Base-by-base conservation (phyloP, 176 grass and related monocot species). In the Guadua angustifolia region DNA sequence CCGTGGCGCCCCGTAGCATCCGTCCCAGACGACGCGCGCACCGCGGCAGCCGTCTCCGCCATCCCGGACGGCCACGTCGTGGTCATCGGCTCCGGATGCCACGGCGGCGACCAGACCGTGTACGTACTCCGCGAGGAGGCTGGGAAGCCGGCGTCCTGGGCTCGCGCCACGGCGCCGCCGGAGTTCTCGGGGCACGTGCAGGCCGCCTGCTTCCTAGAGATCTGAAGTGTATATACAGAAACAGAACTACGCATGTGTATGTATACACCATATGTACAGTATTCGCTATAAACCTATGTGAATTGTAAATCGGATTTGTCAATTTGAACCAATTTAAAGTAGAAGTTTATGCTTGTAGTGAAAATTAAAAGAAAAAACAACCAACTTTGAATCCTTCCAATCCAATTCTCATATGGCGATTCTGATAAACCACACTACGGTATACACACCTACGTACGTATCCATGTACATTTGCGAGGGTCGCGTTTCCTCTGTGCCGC, bases 101-200 rank as follows among this genome's bases (percentile, higher is more conserved):
- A 88, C 26, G 89, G 91, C n/a, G 95, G 89, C 14, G 80, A 72
- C 1, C 96, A 89, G 47, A 66, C 83, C 16, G 85, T 82, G 38
- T 95, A 94, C 87, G 47, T 84, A 73, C 62, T 88, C 5, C 71
- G 77, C 5, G 85, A 93, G 67, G 90, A 77, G 25, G 7, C 32
- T 40, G 77, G 83, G 9, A 91, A 85, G 81, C 26, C 52, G 24
- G 88, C 77, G 70, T 78, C 66, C 4, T 99, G 91, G 93, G 59
- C 33, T 40, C 87, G 83, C 60, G 76, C 63, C 0, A 65, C 73
- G 5, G 57, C 89, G 60, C 89, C 85, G 36, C 36, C 72, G 7
- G 89, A 87, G 59, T 99, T 90, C 83, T 86, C 86, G 33, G 96
- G 96, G 1, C 93, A 95, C 74, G 92, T 94, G n/a, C 89, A 94